A percentile compares a stretch with the other conserved stretches of the same genome.
phyloP scores from a whole-genome alignment of 768 basidiomycete species.

The Cubamyces lactineus region DNA sequence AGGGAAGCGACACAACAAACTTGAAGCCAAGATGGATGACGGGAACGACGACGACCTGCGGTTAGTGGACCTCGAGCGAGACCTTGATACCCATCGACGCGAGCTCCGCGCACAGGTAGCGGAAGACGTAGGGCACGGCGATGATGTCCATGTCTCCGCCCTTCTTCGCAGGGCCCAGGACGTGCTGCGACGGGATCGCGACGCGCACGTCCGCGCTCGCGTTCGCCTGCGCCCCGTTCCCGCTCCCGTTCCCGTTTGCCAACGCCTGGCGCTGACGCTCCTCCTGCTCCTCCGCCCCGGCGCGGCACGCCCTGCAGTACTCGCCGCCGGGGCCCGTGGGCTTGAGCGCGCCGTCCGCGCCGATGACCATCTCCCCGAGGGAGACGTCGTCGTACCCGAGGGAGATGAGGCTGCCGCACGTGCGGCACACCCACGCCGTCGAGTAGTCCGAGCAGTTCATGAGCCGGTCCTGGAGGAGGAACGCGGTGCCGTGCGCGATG shows the following conservation, averaged over 20 bases:
- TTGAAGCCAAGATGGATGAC: too few relatives aligned
- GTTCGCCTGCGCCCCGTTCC: conserved; percentile 43
- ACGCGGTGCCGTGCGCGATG: conserved; percentile 97
- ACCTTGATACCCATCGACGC: conserved; percentile 98
- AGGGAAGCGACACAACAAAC: neutral
- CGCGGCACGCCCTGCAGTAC: conserved; percentile 94
- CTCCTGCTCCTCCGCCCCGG: conserved; percentile 64
- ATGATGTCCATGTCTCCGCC: conserved; percentile 92
- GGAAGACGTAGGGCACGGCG: conserved; percentile 93
- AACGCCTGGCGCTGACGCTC: conserved; percentile 61
- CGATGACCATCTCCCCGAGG: conserved; percentile 64
- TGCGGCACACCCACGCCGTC: conserved; percentile 97
- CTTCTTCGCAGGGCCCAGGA: conserved; percentile 59
- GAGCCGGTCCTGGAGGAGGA: conserved; percentile 95
- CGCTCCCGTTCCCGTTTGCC: conserved; percentile 57
- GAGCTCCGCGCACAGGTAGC: conserved; percentile 92
- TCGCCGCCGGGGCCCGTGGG: conserved; percentile 82
- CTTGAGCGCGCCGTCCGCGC: conserved; percentile 52
- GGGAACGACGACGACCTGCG: neutral
- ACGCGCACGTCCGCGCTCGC: conserved; percentile 60
- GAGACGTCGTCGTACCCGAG: conserved; percentile 92
- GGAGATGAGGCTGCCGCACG: conserved; percentile 93
- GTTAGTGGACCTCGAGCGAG: conserved; percentile 72
- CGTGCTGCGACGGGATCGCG: conserved; percentile 66
- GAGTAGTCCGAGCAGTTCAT: conserved; percentile 99